Conservation (phyloP, 1,284 basidiomycete genomes). For the Irpex lacteus region DNA sequence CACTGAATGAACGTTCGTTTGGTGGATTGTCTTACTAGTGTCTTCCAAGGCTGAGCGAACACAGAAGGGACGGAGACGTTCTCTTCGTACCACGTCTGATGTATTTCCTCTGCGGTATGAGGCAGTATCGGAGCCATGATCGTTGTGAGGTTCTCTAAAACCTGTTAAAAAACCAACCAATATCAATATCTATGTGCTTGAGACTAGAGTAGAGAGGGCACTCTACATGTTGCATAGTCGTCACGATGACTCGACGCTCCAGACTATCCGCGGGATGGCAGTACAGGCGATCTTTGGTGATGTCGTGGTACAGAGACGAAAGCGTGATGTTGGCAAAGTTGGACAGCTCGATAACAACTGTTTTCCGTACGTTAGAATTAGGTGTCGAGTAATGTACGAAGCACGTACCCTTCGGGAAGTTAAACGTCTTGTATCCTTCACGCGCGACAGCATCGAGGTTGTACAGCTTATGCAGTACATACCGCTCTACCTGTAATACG, state of each 20-base stretch:
- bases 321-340: slow-evolving; percentile 71
- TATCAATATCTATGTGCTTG: neutral
- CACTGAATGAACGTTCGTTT: neutral
- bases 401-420: slow-evolving; percentile 79
- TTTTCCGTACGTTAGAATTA: neutral
- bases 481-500: no score
- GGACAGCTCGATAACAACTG: slow-evolving; percentile 59
- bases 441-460: slow-evolving; percentile 66
- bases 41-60: slow-evolving; percentile 64
- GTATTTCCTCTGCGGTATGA: slow-evolving; percentile 90
- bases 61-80: slow-evolving; percentile 42
- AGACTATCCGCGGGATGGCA: slow-evolving; percentile 54
- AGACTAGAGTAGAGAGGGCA: neutral
- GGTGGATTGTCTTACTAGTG: slow-evolving; percentile 28
- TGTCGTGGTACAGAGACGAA: slow-evolving; percentile 89
- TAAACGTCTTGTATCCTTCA: slow-evolving; percentile 71
- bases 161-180: slow-evolving; percentile 36
- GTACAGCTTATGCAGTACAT: slow-evolving; percentile 83
- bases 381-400: neutral
- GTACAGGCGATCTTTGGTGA: slow-evolving; percentile 91
- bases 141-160: slow-evolving; percentile 66
- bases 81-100: slow-evolving; percentile 42
- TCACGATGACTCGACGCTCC: slow-evolving; percentile 64
- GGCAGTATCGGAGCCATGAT: slow-evolving; percentile 88
- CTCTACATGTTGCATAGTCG: slow-evolving; percentile 71